Conservation (phyloP, 2,329 filamentous ascomycete species). For the Cladosporium sp. region DNA sequence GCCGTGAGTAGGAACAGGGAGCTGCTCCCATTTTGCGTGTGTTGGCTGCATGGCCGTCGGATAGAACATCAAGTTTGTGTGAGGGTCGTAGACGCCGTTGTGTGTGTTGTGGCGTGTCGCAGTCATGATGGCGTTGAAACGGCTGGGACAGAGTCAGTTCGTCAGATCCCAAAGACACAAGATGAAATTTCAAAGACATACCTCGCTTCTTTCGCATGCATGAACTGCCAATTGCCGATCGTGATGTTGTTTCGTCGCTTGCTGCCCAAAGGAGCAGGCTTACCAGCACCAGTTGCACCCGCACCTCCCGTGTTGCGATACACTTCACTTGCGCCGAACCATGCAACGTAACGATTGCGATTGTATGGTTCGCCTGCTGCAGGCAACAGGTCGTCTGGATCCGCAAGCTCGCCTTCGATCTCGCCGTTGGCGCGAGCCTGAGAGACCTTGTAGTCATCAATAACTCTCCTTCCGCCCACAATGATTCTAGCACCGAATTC, state of each 20-base stretch:
- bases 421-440: slow-evolving; percentile 69
- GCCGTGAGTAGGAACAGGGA: slow-evolving; percentile 39
- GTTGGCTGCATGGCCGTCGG: slow-evolving; percentile 86
- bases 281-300: slow-evolving; percentile 48
- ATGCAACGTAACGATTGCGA: slow-evolving; percentile 97
- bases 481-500: slow-evolving; percentile 94
- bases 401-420: slow-evolving; percentile 82
- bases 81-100: slow-evolving; percentile 80
- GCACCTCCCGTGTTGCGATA: slow-evolving; percentile 65
- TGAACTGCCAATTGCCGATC: slow-evolving; percentile 91
- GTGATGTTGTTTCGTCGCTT: slow-evolving; percentile 85
- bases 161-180: not conserved
- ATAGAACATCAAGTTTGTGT: slow-evolving; percentile 88
- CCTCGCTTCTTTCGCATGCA: slow-evolving; percentile 89
- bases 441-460: slow-evolving; percentile 82
- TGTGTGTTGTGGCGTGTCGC: slow-evolving; percentile 62
- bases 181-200: slow-evolving; percentile 39
- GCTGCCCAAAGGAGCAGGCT: slow-evolving; percentile 54
- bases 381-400: slow-evolving; percentile 76
- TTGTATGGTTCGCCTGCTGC: slow-evolving; percentile 83
- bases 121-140: slow-evolving; percentile 73
- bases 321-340: slow-evolving; percentile 93
- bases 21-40: slow-evolving; percentile 72
- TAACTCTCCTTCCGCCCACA: slow-evolving; percentile 77
- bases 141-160: slow-evolving; percentile 45